These are phyloP conservation scores for Xanthoceras sorbifolium DNA, from an alignment of 345 rosid genomes.

Conservation along the genomic window DNA sequence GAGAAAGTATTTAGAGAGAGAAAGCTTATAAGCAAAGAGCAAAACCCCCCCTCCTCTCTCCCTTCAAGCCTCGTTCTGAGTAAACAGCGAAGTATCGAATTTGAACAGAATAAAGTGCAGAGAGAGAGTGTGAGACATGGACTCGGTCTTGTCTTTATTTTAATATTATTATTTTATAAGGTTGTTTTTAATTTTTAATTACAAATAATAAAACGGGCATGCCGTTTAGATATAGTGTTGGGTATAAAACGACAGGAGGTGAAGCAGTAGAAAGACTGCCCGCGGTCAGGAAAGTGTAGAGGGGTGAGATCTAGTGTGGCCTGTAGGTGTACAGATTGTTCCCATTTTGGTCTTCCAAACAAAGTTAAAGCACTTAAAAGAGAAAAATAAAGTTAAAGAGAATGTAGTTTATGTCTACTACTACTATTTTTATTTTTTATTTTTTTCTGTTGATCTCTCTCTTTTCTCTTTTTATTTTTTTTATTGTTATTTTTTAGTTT, in stretches of 20 bases:
- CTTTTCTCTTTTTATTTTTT: background rate
- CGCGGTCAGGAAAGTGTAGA: constrained; percentile 33
- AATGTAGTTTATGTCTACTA: constrained; percentile 18
- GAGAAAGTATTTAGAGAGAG: constrained; percentile 30
- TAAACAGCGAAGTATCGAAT: constrained; percentile 64
- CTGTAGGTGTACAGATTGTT: constrained; percentile 6
- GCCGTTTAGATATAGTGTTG: constrained; percentile 26
- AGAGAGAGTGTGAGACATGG: constrained; percentile 25
- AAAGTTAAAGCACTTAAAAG: constrained; percentile 44
- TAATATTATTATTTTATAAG: background rate
- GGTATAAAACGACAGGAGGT: constrained; percentile 31
- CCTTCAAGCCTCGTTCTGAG: constrained; percentile 67
- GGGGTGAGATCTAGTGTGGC: constrained; percentile 6
- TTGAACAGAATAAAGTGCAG: constrained; percentile 91
- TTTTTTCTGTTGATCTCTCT: background rate
- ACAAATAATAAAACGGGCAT: constrained; percentile 19
- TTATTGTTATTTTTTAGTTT: background rate
- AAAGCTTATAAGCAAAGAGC: constrained; percentile 30
- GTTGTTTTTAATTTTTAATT: background rate
- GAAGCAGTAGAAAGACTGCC: constrained; percentile 19
- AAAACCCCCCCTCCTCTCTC: constrained; percentile 2
- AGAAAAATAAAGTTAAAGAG: constrained; percentile 35
- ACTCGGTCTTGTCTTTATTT: constrained; percentile 27
- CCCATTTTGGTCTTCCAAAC: constrained; percentile 36
- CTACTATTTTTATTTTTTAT: constrained; percentile 18